Evolutionary conservation across 495 filamentous ascomycete species (phyloP).

Genomic region (Talaromyces liani): DNA sequence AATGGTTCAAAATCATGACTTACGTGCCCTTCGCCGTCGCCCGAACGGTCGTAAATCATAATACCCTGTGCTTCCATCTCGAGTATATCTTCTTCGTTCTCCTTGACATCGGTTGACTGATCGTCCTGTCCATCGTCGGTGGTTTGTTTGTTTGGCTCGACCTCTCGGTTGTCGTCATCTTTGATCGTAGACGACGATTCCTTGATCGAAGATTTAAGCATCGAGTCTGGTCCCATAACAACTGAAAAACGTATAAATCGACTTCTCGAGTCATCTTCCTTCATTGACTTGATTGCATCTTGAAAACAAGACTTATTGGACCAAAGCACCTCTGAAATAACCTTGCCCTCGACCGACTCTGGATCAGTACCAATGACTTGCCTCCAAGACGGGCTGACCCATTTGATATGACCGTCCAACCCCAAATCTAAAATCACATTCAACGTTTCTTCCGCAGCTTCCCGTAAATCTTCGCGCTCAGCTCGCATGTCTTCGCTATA

Average conservation of each 20-base stretch:
- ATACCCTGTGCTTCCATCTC: constrained; percentile 94
- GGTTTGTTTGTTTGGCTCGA: constrained; percentile 14
- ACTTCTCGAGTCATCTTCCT: constrained; percentile 86
- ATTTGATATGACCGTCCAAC: constrained; percentile 79
- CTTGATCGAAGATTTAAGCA: constrained; percentile 50
- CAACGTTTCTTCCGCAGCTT: constrained; percentile 91
- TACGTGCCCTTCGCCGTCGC: constrained; percentile 85
- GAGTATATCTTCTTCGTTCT: constrained; percentile 48
- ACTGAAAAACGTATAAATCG: constrained; percentile 84
- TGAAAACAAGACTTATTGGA: constrained; percentile 71
- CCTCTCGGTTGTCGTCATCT: constrained; percentile 7
- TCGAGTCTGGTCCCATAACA: constrained; percentile 62
- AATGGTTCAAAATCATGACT: constrained; percentile 19
- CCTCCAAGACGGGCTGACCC: constrained; percentile 96
- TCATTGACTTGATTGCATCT: constrained; percentile 79
- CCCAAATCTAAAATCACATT: constrained; percentile 93
- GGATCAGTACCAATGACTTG: constrained; percentile 79
- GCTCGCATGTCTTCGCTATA: constrained; percentile 62
- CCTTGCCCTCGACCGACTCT: constrained; percentile 63
- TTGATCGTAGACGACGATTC: constrained; percentile 14
- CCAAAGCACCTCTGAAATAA: constrained; percentile 74
- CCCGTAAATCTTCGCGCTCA: constrained; percentile 85
- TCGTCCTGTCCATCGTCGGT: constrained; percentile 25
- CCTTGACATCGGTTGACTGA: constrained; percentile 30
- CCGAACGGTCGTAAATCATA: constrained; percentile 88